These are phyloP conservation scores for Colletotrichum graminicola DNA, from an alignment of 2,329 filamentous ascomycete species.

Conservation along the genomic window DNA sequence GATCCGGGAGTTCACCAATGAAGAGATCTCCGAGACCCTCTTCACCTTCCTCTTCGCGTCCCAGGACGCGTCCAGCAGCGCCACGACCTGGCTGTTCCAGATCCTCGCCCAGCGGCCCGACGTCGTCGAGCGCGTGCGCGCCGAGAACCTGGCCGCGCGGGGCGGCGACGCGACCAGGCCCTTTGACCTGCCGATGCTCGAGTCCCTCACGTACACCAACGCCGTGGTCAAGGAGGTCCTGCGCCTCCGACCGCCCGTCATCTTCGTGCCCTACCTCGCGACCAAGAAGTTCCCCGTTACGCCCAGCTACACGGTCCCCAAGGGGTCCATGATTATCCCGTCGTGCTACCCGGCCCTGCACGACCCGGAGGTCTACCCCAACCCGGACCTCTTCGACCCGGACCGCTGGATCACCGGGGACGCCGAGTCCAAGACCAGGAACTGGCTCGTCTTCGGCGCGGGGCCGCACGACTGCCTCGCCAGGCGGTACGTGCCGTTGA, in stretches of 20 bases:
- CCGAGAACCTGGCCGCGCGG: conserved; percentile 60
- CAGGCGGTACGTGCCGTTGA: conserved; percentile 61
- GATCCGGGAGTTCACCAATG: conserved; percentile 63
- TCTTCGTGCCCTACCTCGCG: conserved; percentile 65
- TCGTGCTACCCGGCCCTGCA: conserved; percentile 66
- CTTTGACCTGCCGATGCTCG: conserved; percentile 60
- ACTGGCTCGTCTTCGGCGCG: conserved; percentile 66
- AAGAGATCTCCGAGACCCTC: conserved; percentile 63
- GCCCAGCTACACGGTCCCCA: conserved; percentile 61
- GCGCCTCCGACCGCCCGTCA: conserved; percentile 64
- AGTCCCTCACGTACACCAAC: conserved; percentile 63
- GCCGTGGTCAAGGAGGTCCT: conserved; percentile 67
- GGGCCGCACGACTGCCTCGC: conserved; percentile 65
- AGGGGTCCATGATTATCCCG: conserved; percentile 62
- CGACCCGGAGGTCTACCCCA: conserved; percentile 60
- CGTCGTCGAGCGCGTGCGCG: conserved; percentile 58
- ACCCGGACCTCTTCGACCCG: conserved; percentile 62
- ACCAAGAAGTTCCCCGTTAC: conserved; percentile 62
- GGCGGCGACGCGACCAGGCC: conserved; percentile 56
- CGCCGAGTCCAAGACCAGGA: conserved; percentile 63
- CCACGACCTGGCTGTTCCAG: conserved; percentile 66
- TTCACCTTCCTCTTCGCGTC: conserved; percentile 68
- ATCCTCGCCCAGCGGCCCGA: conserved; percentile 64
- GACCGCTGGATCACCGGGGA: conserved; percentile 66
- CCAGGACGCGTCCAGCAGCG: conserved; percentile 65